These are phyloP conservation scores for Pseudisothecium myosuroides DNA, from an alignment of 225 moss, liverwort and hornwort genomes.

Conservation along the genomic window DNA sequence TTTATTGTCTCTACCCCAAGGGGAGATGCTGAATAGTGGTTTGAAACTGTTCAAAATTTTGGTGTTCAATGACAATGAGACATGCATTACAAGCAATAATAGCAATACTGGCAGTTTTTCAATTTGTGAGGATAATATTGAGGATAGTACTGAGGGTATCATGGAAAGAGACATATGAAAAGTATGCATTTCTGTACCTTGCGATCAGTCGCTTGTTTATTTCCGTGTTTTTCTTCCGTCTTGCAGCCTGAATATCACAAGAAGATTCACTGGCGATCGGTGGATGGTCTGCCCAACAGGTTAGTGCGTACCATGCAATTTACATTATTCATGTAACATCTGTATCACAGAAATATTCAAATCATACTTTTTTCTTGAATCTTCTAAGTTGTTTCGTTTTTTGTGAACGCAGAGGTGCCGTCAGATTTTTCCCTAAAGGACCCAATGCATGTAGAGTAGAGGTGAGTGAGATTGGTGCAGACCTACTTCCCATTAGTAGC, in stretches of 20 bases:
- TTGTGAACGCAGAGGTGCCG: conserved; percentile 12
- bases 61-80: neutral
- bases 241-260: conserved; percentile 29
- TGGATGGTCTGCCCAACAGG: conserved; percentile 39
- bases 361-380: neutral
- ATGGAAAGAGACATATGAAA: neutral
- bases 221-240: neutral
- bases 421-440: conserved; percentile 23
- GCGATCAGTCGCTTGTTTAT: neutral
- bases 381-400: neutral
- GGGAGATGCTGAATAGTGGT: too few species aligned
- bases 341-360: neutral
- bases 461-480: neutral
- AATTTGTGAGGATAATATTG: neutral
- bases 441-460: conserved; percentile 27
- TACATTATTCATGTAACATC: neutral
- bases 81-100: neutral
- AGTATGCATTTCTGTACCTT: neutral
- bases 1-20: neutral
- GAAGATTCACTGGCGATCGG: conserved; percentile 42
- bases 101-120: neutral
- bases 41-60: neutral
- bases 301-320: neutral
- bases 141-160: neutral
- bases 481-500: neutral